Evolutionary conservation across 495 filamentous ascomycete genomes (phyloP), one percentile per base, ranked within the genome.

Genomic region (Penicillium maclennaniae): DNA sequence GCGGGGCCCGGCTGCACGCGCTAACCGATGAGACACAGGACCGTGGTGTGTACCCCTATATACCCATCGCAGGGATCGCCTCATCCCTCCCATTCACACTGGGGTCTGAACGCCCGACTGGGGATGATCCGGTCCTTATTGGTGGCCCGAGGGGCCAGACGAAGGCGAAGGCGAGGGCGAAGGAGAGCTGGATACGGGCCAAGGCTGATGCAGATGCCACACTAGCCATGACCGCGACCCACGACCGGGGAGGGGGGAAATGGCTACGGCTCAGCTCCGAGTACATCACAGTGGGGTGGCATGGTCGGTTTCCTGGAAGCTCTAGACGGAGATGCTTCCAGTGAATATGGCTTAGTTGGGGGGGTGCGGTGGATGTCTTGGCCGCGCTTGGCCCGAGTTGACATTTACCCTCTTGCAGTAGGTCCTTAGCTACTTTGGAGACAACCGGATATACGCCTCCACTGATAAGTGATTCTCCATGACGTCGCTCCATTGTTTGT

Each of bases 201-300:
- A 45, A 47, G 48, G 43, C 37, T 21, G 21, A 21, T 50, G 17
- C 26, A 37, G 12, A 46, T 37, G 19, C 26, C 43, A 45, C 42
- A 28, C 20, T 26, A 34, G 9, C 31, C 31, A 34, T 14, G 31
- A 14, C 10, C 8, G 31, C 23, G 23, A 34, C 31, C 31, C 31
- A 34, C 10, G 31, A 14, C 10, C 31, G 31, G 10, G 27, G 5
- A 23, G 2, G 23, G 23, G 23, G 5, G 5, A 5, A 5, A 5
- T 2, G 23, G 23, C 23, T 31, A 34, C 21, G 16, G 14, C 9
- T 15, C 5, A 4, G 45, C 28, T 23, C 27, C 45, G 37, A 17
- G 43, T 45, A 50, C 45, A 55, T 50, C 42, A 44, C 47, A 46
- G 59, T 52, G 55, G 59, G 59, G 45, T 49, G 47, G 47, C 43